A percentile compares a stretch with the other conserved stretches of the same genome.
phyloP scores from a whole-genome alignment of 2,329 filamentous ascomycete species.

The Coleophoma cylindrospora region DNA sequence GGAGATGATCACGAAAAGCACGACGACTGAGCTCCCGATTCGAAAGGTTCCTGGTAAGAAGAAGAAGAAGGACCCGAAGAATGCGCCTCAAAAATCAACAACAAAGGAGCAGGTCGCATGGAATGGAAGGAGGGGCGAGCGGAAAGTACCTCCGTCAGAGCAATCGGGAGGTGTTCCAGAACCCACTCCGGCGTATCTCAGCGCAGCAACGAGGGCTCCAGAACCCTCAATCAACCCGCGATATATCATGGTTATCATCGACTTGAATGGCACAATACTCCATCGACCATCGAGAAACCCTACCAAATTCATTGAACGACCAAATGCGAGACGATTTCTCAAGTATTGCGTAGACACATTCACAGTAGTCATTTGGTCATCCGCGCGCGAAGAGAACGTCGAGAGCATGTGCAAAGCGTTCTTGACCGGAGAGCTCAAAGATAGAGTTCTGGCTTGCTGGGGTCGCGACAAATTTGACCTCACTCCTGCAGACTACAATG shows the following conservation, averaged over 20 bases:
- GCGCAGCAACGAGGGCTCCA: background rate
- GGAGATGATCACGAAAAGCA: background rate
- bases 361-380: slow-evolving; percentile 86
- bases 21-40: background rate
- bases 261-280: slow-evolving; percentile 90
- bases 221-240: slow-evolving; percentile 39
- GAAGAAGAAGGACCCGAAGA: background rate
- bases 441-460: slow-evolving; percentile 66
- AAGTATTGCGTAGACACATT: slow-evolving; percentile 70
- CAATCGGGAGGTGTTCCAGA: background rate
- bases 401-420: slow-evolving; percentile 59
- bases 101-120: background rate
- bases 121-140: background rate
- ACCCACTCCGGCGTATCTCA: background rate
- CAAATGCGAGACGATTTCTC: slow-evolving; percentile 65
- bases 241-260: slow-evolving; percentile 75
- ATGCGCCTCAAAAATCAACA: background rate
- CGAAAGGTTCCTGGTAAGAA: background rate
- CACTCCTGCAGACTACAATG: slow-evolving; percentile 54
- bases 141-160: background rate
- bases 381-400: slow-evolving; percentile 72
- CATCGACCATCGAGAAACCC: slow-evolving; percentile 55
- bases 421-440: slow-evolving; percentile 47
- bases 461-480: slow-evolving; percentile 73
- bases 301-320: slow-evolving; percentile 58